phyloP scores from a whole-genome alignment of 1,284 basidiomycete species.

The Heterobasidion occidentale region DNA sequence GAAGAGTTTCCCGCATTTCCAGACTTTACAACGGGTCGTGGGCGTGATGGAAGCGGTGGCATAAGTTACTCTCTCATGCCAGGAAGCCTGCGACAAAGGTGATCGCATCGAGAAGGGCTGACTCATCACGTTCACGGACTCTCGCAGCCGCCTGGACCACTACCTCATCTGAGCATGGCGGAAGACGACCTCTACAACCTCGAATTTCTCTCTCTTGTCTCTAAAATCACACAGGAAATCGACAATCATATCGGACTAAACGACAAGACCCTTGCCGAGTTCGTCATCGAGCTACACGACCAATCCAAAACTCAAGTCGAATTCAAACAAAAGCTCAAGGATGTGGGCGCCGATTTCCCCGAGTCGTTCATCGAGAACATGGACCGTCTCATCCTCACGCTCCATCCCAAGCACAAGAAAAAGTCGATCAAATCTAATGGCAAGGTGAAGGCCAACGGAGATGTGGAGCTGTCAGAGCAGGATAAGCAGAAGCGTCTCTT shows the following conservation, averaged over 20 bases:
- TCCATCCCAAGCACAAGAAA: constrained; percentile 97
- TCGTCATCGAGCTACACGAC: constrained; percentile 89
- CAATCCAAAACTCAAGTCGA: constrained; percentile 66
- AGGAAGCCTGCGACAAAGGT: too few species aligned
- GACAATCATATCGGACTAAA: constrained; percentile 79
- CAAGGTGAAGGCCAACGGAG: constrained; percentile 23
- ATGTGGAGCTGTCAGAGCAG: constrained; percentile 43
- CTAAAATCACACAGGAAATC: constrained; percentile 86
- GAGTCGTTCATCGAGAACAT: constrained; percentile 88
- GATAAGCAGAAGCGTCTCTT: constrained; percentile 83
- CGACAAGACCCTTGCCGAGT: constrained; percentile 93
- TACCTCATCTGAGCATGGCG: constrained; percentile 36
- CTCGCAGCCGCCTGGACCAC: too few species aligned
- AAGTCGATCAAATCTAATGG: constrained; percentile 38
- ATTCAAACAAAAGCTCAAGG: constrained; percentile 81
- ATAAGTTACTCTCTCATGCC: too few species aligned
- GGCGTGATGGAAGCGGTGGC: too few species aligned
- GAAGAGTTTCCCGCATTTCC: constrained; percentile 78
- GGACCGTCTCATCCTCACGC: constrained; percentile 87
- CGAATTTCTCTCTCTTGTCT: constrained; percentile 84
- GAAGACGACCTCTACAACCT: constrained; percentile 81
- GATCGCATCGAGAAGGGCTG: too few species aligned
- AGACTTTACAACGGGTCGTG: constrained; percentile 52
- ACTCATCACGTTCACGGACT: too few species aligned
- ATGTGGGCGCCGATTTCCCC: constrained; percentile 82